These are phyloP conservation scores for Vigna reflexopilosa DNA, from an alignment of 306 rosid genomes.

Conservation along the genomic window DNA sequence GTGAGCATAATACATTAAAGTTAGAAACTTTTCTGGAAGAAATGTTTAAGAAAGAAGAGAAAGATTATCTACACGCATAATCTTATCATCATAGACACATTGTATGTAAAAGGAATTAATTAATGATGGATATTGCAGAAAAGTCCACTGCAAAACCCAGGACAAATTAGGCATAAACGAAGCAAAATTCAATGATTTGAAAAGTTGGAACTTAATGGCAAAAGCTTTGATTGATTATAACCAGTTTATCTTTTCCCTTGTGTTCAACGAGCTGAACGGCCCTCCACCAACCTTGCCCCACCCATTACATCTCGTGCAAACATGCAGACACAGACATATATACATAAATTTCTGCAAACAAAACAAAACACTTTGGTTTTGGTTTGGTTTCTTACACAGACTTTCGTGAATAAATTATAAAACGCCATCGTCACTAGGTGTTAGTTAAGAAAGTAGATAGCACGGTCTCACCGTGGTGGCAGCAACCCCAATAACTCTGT, in stretches of 20 bases:
- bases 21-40: too few species aligned
- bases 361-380: background rate
- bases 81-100: background rate
- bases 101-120: background rate
- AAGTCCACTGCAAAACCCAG: background rate
- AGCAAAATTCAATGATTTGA: slow-evolving; percentile 19
- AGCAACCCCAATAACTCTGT: slow-evolving; percentile 55
- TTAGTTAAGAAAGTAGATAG: slow-evolving; percentile 72
- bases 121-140: background rate
- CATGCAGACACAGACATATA: slow-evolving; percentile 2
- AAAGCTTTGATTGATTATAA: slow-evolving; percentile 16
- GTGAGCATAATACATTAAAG: background rate
- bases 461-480: slow-evolving; percentile 62
- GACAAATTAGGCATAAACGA: background rate
- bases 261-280: slow-evolving; percentile 70
- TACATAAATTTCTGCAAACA: background rate
- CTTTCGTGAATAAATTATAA: slow-evolving; percentile 38
- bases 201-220: slow-evolving; percentile 12
- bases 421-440: slow-evolving; percentile 52
- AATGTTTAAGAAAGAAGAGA: too few species aligned
- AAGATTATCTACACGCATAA: too few species aligned
- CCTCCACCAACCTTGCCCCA: slow-evolving; percentile 73
- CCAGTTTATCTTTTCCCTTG: slow-evolving; percentile 43
- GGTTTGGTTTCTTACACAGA: background rate
- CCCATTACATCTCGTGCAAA: slow-evolving; percentile 10